These are phyloP conservation scores for Lagenidium giganteum DNA, from an alignment of 352 stramenopile genomes.

Conservation along the genomic window DNA sequence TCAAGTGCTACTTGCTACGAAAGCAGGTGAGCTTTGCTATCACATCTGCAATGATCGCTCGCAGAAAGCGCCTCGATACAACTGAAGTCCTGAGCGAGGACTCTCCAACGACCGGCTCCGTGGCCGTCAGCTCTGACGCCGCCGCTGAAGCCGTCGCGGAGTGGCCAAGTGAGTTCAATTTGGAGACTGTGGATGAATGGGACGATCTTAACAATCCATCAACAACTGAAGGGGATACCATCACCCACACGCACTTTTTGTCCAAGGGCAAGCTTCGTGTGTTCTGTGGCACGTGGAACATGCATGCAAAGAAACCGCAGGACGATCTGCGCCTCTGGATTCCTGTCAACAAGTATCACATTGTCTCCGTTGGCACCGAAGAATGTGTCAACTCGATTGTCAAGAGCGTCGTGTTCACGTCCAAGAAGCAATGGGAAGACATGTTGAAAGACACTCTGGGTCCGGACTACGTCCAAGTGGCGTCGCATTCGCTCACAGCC, in stretches of 20 bases:
- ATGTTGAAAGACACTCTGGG: conserved; percentile 41
- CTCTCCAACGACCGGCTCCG: too few relatives aligned
- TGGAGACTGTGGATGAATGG: conserved; percentile 33
- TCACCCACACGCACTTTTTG: conserved; percentile 31
- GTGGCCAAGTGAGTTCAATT: conserved; percentile 38
- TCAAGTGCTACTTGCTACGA: conserved; percentile 25
- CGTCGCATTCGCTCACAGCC: conserved; percentile 84
- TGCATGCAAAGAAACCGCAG: conserved; percentile 56
- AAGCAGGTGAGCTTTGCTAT: conserved; percentile 1
- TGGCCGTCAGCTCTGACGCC: too few relatives aligned
- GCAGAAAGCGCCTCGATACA: not conserved
- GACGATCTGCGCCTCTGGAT: conserved; percentile 62
- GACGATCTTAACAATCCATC: conserved; percentile 23
- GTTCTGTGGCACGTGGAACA: conserved; percentile 75
- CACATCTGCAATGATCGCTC: not conserved
- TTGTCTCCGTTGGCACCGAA: conserved; percentile 84
- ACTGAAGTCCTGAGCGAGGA: conserved; percentile 1
- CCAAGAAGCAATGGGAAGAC: conserved; percentile 73
- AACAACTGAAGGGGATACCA: conserved; percentile 12
- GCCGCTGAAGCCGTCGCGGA: conserved; percentile 17
- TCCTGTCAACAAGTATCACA: conserved; percentile 63
- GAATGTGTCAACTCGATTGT: conserved; percentile 90
- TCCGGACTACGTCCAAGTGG: conserved; percentile 79
- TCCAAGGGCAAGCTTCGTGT: conserved; percentile 34
- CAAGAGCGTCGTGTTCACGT: conserved; percentile 88